phyloP scores from a whole-genome alignment of 495 filamentous ascomycete species.

The Sabuloglossum arenarium region DNA sequence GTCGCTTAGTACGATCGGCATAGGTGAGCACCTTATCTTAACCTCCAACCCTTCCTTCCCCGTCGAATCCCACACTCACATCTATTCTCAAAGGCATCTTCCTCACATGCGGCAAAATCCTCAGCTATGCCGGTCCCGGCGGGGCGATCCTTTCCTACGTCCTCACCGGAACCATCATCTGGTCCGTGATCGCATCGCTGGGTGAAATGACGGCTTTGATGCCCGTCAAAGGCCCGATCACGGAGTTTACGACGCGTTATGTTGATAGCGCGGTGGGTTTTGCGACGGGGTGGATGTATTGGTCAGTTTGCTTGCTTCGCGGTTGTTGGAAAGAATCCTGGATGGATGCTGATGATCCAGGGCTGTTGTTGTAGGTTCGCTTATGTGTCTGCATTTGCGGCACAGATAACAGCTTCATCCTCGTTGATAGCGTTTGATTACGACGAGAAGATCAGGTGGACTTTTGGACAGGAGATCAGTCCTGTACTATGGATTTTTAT shows the following conservation, averaged over 20 bases:
- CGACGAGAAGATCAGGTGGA: background rate
- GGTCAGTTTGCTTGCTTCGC: slow-evolving; percentile 13
- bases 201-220: slow-evolving; percentile 32
- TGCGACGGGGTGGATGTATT: slow-evolving; percentile 33
- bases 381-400: background rate
- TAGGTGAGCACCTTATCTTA: background rate
- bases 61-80: background rate
- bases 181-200: slow-evolving; percentile 26
- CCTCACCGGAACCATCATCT: slow-evolving; percentile 26
- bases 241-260: slow-evolving; percentile 28
- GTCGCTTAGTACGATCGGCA: background rate
- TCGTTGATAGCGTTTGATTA: background rate
- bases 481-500: background rate
- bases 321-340: background rate
- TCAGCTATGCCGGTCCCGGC: slow-evolving; percentile 15
- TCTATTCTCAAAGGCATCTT: background rate
- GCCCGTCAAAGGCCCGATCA: slow-evolving; percentile 27
- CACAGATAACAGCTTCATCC: background rate
- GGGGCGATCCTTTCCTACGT: slow-evolving; percentile 20
- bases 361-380: background rate
- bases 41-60: background rate
- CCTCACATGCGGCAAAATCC: background rate
- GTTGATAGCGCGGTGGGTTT: slow-evolving; percentile 26
- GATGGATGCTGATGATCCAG: background rate
- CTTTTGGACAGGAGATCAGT: background rate